Evolutionary conservation across 805 yeast species (phyloP).

Genomic region (Metschnikowia peoriensis): DNA sequence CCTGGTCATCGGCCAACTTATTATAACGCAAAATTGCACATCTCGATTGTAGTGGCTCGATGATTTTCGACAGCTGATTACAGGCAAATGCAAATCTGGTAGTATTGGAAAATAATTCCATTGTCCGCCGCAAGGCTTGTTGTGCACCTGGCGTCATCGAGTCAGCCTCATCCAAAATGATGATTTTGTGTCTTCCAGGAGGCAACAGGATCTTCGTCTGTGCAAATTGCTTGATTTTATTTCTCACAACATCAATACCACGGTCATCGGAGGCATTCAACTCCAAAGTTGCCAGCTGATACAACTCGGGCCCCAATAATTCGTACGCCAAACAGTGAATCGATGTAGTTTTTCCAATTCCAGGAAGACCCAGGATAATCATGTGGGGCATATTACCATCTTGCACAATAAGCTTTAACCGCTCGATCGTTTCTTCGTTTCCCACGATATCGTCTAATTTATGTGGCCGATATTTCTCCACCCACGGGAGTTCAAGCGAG

Average conservation of each 20-base stretch:
- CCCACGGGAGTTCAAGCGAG: slow-evolving; percentile 49
- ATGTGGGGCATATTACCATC: slow-evolving; percentile 98
- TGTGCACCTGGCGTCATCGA: slow-evolving; percentile 97
- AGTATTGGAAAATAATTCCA: slow-evolving; percentile 93
- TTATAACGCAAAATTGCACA: slow-evolving; percentile 91
- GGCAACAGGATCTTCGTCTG: slow-evolving; percentile 89
- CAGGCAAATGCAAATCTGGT: slow-evolving; percentile 99
- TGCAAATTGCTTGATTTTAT: slow-evolving; percentile 92
- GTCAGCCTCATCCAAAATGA: slow-evolving; percentile 94
- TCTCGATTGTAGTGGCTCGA: slow-evolving; percentile 94
- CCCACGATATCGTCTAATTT: slow-evolving; percentile 85
- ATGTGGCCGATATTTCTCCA: slow-evolving; percentile 93
- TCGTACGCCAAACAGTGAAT: slow-evolving; percentile 86
- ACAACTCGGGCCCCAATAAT: slow-evolving; percentile 64
- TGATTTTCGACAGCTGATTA: slow-evolving; percentile 89
- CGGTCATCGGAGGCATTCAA: slow-evolving; percentile 96
- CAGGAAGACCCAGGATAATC: slow-evolving; percentile 94
- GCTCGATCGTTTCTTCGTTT: slow-evolving; percentile 82
- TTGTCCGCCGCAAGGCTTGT: slow-evolving; percentile 88
- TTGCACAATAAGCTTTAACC: slow-evolving; percentile 76
- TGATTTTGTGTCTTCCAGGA: slow-evolving; percentile 85
- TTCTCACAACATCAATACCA: slow-evolving; percentile 95
- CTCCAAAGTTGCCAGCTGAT: slow-evolving; percentile 83
- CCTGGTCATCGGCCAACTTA: slow-evolving; percentile 80
- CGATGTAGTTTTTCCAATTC: slow-evolving; percentile 96